phyloP scores from a whole-genome alignment of 169 alveolate genomes.

The Plasmodium gaboni region DNA sequence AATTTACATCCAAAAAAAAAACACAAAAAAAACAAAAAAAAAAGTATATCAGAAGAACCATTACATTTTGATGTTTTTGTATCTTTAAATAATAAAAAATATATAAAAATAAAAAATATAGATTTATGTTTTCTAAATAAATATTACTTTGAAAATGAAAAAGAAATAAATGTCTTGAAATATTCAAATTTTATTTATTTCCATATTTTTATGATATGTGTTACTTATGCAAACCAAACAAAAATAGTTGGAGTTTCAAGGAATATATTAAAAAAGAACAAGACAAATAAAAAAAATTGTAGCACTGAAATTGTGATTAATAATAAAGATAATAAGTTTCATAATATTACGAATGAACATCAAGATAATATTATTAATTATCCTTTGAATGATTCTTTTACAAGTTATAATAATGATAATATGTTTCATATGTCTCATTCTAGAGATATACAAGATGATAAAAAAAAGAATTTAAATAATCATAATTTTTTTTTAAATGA shows the following conservation, averaged over 20 bases:
- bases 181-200: slow-evolving; percentile 64
- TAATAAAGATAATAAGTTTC: background rate
- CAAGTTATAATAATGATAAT: too few species aligned
- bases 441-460: background rate
- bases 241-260: slow-evolving; percentile 64
- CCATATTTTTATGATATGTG: slow-evolving; percentile 61
- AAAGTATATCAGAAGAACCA: slow-evolving; percentile 2
- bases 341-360: too few species aligned
- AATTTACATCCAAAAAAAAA: background rate
- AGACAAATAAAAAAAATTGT: background rate
- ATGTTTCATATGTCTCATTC: too few species aligned
- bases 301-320: background rate
- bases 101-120: slow-evolving; percentile 48
- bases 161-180: slow-evolving; percentile 72
- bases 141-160: slow-evolving; percentile 50
- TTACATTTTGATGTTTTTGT: slow-evolving; percentile 55
- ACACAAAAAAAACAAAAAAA: background rate
- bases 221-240: slow-evolving; percentile 54
- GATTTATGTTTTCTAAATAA: slow-evolving; percentile 57
- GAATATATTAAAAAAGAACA: slow-evolving; percentile 1
- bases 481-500: background rate
- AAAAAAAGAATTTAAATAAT: background rate
- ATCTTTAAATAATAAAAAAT: slow-evolving; percentile 16
- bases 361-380: too few species aligned
- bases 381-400: too few species aligned